These are phyloP conservation scores for Citrus sinensis DNA, from an alignment of 345 rosid genomes.

Conservation along the genomic window DNA sequence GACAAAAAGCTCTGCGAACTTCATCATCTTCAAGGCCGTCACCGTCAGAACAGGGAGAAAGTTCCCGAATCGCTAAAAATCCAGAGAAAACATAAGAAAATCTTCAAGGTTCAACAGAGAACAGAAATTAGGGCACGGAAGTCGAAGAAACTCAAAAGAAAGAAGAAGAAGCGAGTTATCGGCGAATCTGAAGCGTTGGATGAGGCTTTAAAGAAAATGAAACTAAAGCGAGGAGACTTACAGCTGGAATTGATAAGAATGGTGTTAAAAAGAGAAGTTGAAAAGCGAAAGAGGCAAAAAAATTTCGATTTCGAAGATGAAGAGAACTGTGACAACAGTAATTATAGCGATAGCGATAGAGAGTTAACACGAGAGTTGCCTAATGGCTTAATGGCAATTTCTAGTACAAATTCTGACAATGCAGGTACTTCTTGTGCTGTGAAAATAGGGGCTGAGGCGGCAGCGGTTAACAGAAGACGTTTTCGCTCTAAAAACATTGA, in stretches of 20 bases:
- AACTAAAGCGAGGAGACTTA: conserved; percentile 61
- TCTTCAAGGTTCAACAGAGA: conserved; percentile 2
- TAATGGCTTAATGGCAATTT: conserved; percentile 87
- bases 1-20: conserved; percentile 81
- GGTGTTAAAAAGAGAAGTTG: conserved; percentile 76
- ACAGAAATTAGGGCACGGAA: conserved; percentile 53
- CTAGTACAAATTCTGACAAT: conserved; percentile 41
- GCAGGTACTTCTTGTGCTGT: conserved; percentile 56
- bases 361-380: conserved; percentile 81
- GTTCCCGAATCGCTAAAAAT: conserved; percentile 62
- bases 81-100: conserved; percentile 38
- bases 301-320: conserved; percentile 25
- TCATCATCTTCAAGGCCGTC: conserved; percentile 68
- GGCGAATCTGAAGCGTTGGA: conserved; percentile 47
- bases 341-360: conserved; percentile 39
- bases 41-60: conserved; percentile 52
- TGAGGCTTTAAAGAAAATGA: conserved; percentile 53
- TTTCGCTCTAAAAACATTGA: conserved; percentile 88
- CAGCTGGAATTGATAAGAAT: conserved; percentile 73
- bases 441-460: conserved; percentile 54
- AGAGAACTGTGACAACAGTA: conserved; percentile 14
- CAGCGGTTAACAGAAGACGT: conserved; percentile 41
- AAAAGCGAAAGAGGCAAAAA: conserved; percentile 50
- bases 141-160: conserved; percentile 29
- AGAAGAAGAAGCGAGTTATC: conserved; percentile 26